Conservation (phyloP, 2,329 filamentous ascomycete genomes). For the Coniella vitis region DNA sequence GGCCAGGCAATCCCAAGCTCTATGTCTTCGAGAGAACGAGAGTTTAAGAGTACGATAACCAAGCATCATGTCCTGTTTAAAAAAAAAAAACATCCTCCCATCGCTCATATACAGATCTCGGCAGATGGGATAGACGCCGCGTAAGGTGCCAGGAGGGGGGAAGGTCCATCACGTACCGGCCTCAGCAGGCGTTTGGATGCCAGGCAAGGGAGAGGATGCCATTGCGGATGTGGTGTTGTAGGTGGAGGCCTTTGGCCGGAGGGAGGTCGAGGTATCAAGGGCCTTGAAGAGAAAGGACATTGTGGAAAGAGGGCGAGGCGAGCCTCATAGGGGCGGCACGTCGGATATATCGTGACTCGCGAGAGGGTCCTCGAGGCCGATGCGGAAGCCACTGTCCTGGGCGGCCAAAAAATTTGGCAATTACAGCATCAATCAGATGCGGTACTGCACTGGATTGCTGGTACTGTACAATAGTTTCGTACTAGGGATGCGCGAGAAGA, state of each 20-base stretch:
- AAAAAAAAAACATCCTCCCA: background rate
- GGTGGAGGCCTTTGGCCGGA: constrained; percentile 18
- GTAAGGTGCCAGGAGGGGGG: background rate
- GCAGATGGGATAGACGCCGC: no score
- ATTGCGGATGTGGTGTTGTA: constrained; percentile 27
- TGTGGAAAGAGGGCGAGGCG: constrained; percentile 14
- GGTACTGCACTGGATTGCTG: background rate
- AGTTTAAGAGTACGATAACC: no score
- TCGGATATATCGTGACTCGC: constrained; percentile 8
- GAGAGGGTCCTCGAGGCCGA: constrained; percentile 3
- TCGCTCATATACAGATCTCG: no score
- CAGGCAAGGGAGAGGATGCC: constrained; percentile 28
- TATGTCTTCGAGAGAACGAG: no score
- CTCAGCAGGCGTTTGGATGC: constrained; percentile 56
- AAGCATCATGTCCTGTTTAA: no score
- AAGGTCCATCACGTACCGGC: constrained; percentile 44
- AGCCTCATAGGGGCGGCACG: constrained; percentile 2
- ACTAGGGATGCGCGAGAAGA: background rate
- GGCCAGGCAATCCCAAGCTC: background rate
- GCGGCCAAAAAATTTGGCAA: constrained; percentile 3
- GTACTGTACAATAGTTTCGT: background rate
- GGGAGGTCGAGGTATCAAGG: constrained; percentile 17
- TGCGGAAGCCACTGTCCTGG: constrained; percentile 6
- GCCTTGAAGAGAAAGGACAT: constrained; percentile 31
- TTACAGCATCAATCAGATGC: constrained; percentile 11